Percentiles rank a stretch among this genome's conserved stretches.
These are phyloP conservation scores for Fusarium redolens DNA, from an alignment of 2,329 filamentous ascomycete genomes.

Conservation along the genomic window DNA sequence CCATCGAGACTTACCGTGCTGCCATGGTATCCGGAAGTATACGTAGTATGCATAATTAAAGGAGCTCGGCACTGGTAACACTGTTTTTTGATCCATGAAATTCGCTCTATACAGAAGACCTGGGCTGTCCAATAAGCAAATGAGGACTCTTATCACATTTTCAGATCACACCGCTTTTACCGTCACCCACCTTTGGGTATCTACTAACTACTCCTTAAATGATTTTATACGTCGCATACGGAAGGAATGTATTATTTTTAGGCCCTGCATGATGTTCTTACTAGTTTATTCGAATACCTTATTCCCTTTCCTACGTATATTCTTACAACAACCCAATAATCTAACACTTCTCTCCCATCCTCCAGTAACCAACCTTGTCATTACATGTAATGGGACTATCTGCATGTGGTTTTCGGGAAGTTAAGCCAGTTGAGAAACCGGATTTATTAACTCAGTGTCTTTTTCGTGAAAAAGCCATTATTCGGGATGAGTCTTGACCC, in stretches of 20 bases:
- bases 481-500: constrained; percentile 14
- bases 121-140: background rate
- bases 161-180: constrained; percentile 30
- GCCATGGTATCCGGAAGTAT: background rate
- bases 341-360: background rate
- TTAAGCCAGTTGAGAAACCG: background rate
- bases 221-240: background rate
- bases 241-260: background rate
- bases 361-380: background rate
- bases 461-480: constrained; percentile 8
- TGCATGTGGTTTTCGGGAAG: constrained; percentile 8
- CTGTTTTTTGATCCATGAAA: constrained; percentile 8
- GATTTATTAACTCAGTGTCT: background rate
- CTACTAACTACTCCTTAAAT: background rate
- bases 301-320: background rate
- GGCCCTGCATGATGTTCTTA: background rate
- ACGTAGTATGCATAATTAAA: constrained; percentile 6
- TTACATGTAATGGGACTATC: background rate
- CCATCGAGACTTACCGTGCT: background rate
- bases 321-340: background rate
- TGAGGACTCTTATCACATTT: constrained; percentile 18
- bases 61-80: background rate
- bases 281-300: background rate
- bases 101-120: background rate
- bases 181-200: background rate